Conservation (phyloP, 129 eudicot genomes). For the Flaveria bidentis region DNA sequence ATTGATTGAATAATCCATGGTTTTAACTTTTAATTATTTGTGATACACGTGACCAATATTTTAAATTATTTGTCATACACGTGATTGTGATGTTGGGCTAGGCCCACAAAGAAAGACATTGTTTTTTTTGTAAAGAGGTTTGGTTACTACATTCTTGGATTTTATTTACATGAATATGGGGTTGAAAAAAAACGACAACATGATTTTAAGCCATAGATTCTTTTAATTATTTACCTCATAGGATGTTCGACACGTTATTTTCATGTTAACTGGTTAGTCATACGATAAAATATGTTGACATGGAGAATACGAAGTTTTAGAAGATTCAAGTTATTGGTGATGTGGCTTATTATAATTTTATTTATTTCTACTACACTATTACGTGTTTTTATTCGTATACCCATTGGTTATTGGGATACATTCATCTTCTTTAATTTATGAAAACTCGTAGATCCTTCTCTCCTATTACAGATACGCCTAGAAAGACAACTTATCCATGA, state of each 20-base stretch:
- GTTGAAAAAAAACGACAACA: no score
- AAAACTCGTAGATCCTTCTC: no score
- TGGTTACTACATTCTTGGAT: background rate
- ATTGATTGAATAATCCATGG: background rate
- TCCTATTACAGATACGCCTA: no score
- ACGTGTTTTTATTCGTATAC: no score
- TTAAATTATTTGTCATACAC: conserved; percentile 25
- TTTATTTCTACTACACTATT: background rate
- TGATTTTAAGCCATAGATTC: background rate
- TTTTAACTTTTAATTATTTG: no score
- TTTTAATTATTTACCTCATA: background rate
- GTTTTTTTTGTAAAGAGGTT: background rate
- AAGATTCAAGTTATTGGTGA: background rate
- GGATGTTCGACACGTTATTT: background rate
- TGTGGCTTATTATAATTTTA: background rate
- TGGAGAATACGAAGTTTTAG: background rate
- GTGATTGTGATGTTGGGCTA: conserved; percentile 35
- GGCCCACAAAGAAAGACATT: conserved; percentile 28
- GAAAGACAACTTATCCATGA: no score
- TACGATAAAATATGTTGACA: background rate
- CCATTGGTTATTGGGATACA: no score
- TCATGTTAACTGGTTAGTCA: background rate
- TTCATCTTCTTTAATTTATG: no score
- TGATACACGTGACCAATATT: conserved; percentile 19
- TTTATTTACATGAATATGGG: background rate